Evolutionary conservation across 2,329 filamentous ascomycete genomes (phyloP).

Genomic region (Neofusicoccum ribis): DNA sequence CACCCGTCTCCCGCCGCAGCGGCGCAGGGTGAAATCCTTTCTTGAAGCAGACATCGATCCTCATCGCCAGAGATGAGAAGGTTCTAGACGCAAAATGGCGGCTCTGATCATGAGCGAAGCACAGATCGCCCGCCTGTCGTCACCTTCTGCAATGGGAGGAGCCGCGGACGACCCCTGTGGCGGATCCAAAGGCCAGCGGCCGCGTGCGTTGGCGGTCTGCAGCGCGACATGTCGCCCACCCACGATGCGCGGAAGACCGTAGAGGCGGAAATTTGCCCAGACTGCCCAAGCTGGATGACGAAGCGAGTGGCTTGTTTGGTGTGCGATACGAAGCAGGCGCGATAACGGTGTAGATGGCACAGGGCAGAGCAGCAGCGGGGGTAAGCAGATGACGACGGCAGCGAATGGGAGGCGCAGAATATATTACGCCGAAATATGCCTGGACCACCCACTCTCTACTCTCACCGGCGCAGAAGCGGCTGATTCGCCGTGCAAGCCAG

Average conservation of each 20-base stretch:
- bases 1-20: not conserved
- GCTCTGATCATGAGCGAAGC: not conserved
- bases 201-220: no score
- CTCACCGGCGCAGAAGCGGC: not conserved
- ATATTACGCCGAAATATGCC: conserved; percentile 14
- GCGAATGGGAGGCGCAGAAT: not conserved
- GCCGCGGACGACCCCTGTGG: not conserved
- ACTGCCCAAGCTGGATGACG: not conserved
- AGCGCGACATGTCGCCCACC: not conserved
- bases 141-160: not conserved
- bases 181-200: no score
- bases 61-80: not conserved
- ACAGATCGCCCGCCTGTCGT: not conserved
- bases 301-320: not conserved
- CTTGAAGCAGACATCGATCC: not conserved
- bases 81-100: not conserved
- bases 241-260: not conserved
- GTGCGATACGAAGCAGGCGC: not conserved
- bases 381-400: not conserved
- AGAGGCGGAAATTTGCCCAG: not conserved
- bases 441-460: not conserved
- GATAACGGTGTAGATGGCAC: not conserved
- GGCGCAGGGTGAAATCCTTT: not conserved
- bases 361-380: not conserved
- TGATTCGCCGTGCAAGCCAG: not conserved